phyloP scores from a whole-genome alignment of 495 filamentous ascomycete species.

The Daldinia childiae region DNA sequence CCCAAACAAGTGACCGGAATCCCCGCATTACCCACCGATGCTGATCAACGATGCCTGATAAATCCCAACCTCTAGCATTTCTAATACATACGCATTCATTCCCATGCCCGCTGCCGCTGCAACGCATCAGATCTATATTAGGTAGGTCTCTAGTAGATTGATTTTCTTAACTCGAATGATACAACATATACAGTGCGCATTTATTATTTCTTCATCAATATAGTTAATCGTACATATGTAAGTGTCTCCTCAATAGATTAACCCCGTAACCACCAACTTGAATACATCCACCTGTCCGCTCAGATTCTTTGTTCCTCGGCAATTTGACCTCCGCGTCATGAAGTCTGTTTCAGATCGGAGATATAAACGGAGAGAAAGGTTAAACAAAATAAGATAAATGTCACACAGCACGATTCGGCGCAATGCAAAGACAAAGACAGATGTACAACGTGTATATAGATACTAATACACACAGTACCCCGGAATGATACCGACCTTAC shows the following conservation, averaged over 20 bases:
- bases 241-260: not conserved
- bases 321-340: not conserved
- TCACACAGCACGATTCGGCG: constrained; percentile 7
- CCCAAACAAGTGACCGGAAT: constrained; percentile 8
- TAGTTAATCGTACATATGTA: not conserved
- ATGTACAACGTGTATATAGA: constrained; percentile 2
- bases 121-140: constrained; percentile 13
- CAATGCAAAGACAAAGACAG: not conserved
- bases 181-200: constrained; percentile 22
- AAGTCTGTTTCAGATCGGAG: not conserved
- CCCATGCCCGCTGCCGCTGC: constrained; percentile 7
- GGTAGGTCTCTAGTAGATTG: constrained; percentile 10
- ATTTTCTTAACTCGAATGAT: constrained; percentile 4
- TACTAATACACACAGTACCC: not conserved
- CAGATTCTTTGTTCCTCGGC: constrained; percentile 1
- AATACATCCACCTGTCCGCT: not conserved
- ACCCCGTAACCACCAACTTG: not conserved
- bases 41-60: constrained; percentile 23
- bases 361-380: not conserved
- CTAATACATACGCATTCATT: too few species aligned
- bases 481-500: constrained; percentile 21
- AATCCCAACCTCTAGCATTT: constrained; percentile 29
- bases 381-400: constrained; percentile 4
- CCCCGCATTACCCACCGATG: constrained; percentile 14
- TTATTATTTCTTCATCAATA: not conserved